Evolutionary conservation across 164 flowering plant genomes (phyloP).

Genomic region (grape (Vitis vinifera)): ASM3070453v1 NC_081817.1:7739501-7740000

Average conservation of each 20-base stretch:
- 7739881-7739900: background rate
- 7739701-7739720: no score
- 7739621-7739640: background rate
- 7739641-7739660: background rate
- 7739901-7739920: no score
- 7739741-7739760: no score
- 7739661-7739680: no score
- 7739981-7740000: slow-evolving; percentile 85
- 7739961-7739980: slow-evolving; percentile 5
- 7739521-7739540: slow-evolving; percentile 89
- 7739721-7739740: no score
- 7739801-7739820: no score
- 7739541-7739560: slow-evolving; percentile 76
- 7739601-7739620: slow-evolving; percentile 26
- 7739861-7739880: background rate
- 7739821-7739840: background rate
- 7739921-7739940: background rate
- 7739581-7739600: slow-evolving; percentile 86
- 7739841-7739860: background rate
- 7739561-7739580: slow-evolving; percentile 79
- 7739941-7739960: background rate
- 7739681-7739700: no score
- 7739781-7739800: no score
- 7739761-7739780: no score
- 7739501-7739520: slow-evolving; percentile 78